These are phyloP conservation scores for Aspergillus sp. DNA, from an alignment of 2,329 filamentous ascomycete species.

Conservation along the genomic window DNA sequence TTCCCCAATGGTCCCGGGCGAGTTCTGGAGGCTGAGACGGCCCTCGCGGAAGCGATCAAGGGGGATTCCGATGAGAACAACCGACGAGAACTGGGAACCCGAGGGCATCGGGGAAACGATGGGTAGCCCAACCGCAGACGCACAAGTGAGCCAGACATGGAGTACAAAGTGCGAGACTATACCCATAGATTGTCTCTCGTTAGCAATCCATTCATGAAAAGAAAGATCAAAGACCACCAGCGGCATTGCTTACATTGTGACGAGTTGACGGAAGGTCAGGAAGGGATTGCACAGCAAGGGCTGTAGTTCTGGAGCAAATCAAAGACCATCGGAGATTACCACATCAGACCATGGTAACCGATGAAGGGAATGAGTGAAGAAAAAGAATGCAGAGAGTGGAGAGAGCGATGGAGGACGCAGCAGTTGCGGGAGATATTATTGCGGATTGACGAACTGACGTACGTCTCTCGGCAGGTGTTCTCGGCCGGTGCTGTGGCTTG, in stretches of 20 bases:
- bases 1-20: conserved; percentile 18
- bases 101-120: conserved; percentile 16
- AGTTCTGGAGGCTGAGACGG: conserved; percentile 12
- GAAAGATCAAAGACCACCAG: not conserved
- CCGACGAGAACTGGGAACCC: conserved; percentile 20
- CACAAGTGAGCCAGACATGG: conserved; percentile 20
- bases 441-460: conserved; percentile 16
- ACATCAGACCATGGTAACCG: conserved; percentile 23
- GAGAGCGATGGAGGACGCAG: conserved; percentile 2
- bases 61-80: conserved; percentile 29
- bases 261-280: conserved; percentile 14
- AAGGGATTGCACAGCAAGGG: conserved; percentile 25
- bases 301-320: conserved; percentile 14
- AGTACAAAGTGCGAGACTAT: conserved; percentile 22
- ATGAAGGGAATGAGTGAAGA: conserved; percentile 1
- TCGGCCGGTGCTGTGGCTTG: conserved; percentile 8
- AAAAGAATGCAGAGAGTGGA: conserved; percentile 7
- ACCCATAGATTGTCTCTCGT: not conserved
- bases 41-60: conserved; percentile 14
- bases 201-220: conserved; percentile 5
- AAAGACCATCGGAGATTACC: conserved; percentile 13
- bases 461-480: conserved; percentile 15
- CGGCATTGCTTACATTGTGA: conserved; percentile 23
- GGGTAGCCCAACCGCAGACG: conserved; percentile 19
- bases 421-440: not conserved